A percentile compares a stretch with the other conserved stretches of the same genome.
Conservation (phyloP, 164 flowering plant genomes). For the Berberis thunbergii region DNA sequence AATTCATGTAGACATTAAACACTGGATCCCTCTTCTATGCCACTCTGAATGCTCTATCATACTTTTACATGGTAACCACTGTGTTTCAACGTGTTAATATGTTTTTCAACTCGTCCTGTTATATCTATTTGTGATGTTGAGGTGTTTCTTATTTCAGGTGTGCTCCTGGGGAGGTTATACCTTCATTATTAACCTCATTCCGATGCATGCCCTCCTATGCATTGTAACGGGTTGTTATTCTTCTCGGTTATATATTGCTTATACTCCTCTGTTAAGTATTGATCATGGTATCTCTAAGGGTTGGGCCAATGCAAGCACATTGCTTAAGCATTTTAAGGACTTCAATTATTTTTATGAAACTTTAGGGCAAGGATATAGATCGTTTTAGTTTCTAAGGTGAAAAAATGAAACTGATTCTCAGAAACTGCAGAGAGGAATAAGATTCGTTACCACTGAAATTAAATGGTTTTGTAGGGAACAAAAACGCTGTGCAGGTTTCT, state of each 20-base stretch:
- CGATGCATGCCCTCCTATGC: conserved; percentile 97
- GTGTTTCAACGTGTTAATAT: conserved; percentile 6
- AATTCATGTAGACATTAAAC: conserved; percentile 76
- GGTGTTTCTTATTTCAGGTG: conserved; percentile 43
- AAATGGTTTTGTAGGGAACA: no score
- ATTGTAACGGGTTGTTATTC: conserved; percentile 97
- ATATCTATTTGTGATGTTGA: conserved; percentile 5
- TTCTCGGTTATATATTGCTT: conserved; percentile 85
- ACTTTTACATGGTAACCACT: conserved; percentile 86
- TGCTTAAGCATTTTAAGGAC: no score
- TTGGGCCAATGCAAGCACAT: neutral
- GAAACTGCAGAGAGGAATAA: neutral
- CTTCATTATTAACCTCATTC: conserved; percentile 94
- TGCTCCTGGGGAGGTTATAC: conserved; percentile 99
- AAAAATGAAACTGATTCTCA: neutral
- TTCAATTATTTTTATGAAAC: no score
- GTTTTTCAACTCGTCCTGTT: neutral
- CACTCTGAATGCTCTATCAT: conserved; percentile 78
- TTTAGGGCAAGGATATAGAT: no score
- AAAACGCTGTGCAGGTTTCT: no score
- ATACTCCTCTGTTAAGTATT: conserved; percentile 96
- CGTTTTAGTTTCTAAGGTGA: neutral
- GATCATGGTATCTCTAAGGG: neutral
- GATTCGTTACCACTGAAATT: no score
- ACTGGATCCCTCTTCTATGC: conserved; percentile 99